Evolutionary conservation across 352 stramenopile species (phyloP).

Genomic region (Phytophthora constricta): DNA sequence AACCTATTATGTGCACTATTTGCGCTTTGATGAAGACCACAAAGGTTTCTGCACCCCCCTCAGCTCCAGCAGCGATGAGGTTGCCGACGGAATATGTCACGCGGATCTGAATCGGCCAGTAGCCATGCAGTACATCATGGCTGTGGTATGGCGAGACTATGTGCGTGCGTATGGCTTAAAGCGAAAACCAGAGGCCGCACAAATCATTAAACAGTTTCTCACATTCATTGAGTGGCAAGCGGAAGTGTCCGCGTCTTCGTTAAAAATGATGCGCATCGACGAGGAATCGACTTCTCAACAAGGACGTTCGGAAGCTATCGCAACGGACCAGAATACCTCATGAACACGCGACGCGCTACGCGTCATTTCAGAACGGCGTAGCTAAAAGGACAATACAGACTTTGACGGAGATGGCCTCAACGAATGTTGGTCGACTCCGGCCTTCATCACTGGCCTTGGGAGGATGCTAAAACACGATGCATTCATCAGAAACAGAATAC

Average conservation of each 20-base stretch:
- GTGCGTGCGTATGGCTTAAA: neutral
- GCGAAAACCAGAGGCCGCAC: neutral
- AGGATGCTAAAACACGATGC: constrained; percentile 5
- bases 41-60: neutral
- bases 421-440: constrained; percentile 5
- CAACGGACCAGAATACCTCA: neutral
- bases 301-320: neutral
- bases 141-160: neutral
- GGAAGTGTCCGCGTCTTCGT: neutral
- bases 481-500: constrained; percentile 15
- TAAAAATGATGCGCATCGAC: neutral
- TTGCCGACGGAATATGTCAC: neutral
- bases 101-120: neutral
- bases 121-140: constrained; percentile 1
- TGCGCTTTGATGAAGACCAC: neutral
- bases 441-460: constrained; percentile 7
- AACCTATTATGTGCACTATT: neutral
- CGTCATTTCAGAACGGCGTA: constrained; percentile 6
- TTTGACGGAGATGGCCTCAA: constrained; percentile 7
- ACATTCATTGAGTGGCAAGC: neutral
- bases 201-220: neutral
- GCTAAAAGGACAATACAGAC: neutral
- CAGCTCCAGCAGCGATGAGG: neutral
- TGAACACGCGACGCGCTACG: constrained; percentile 2
- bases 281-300: constrained; percentile 7